Evolutionary conservation across 768 basidiomycete genomes (phyloP), one percentile per base, ranked within the genome.

Genomic region (Mycena olivaceomarginata): DNA sequence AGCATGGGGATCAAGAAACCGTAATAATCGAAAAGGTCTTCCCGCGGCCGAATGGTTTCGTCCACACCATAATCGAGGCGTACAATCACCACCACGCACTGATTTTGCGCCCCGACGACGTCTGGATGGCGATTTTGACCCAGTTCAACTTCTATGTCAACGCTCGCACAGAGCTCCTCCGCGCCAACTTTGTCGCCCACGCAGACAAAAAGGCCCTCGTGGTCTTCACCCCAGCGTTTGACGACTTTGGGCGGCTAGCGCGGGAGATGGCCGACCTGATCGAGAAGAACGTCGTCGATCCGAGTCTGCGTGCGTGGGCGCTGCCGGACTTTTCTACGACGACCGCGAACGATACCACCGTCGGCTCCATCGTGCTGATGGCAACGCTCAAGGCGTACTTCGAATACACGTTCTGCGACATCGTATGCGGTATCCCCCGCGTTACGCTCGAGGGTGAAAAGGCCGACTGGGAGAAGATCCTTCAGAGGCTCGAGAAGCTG

Each of bases 271-370:
- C 48, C 1, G 45, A 6, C 16, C 69, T 70, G 22, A 18, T 70
- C 59, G 59, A 70, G 31, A 62, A 62, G 59, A 70, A 62, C 46
- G 13, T 70, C 31, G 45, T 70, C 11, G 69, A 70, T 71, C 79
- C 83, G 5, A 70, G 77, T 0, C 78, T 90, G 2, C 80, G 83
- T 37, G 81, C 84, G 0, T 90, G 89, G 87, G 82, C 89, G 45
- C 80, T 87, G 18, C 89, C 89, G 4, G 68, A 83, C 39, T 89
- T 91, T 75, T 83, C 85, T 13, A 91, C 89, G 3, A 90, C 90
- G 5, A 89, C 87, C 1, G n/a, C 40, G 8, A 83, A 82, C 45
- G 90, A 90, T 66, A 85, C 79, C 2, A 83, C 84, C 31, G 81
- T 85, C 1, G 86, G 83, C 40, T 84, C 88, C 9, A 84, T 88